Percentiles rank a stretch among this genome's conserved stretches.
phyloP scores from a whole-genome alignment of 495 filamentous ascomycete genomes.

The Cudoniella acicularis region DNA sequence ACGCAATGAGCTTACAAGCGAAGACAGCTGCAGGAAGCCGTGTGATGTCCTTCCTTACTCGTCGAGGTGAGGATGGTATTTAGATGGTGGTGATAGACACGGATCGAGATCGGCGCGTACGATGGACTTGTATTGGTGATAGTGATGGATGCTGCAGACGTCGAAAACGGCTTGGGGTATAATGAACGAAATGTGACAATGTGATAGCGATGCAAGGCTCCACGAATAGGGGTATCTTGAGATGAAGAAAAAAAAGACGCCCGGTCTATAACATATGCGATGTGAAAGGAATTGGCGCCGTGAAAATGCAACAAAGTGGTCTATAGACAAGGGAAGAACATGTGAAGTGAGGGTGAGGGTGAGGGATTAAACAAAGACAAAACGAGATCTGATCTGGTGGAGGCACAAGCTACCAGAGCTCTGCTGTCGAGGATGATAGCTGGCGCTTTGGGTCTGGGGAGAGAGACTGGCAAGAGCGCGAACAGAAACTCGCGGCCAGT shows the following conservation, averaged over 20 bases:
- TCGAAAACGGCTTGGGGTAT: not conserved
- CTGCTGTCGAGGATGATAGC: slow-evolving; percentile 35
- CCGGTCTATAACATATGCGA: slow-evolving; percentile 21
- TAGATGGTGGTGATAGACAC: not conserved
- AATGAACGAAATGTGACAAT: slow-evolving; percentile 1
- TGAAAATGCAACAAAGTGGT: slow-evolving; percentile 18
- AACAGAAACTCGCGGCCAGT: not conserved
- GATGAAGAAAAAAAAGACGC: slow-evolving; percentile 17
- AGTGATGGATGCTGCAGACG: slow-evolving; percentile 20
- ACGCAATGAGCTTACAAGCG: slow-evolving; percentile 1
- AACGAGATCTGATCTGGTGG: slow-evolving; percentile 24
- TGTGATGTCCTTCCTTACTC: slow-evolving; percentile 20
- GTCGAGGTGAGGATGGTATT: not conserved
- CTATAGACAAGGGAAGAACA: slow-evolving; percentile 11
- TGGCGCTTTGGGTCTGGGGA: slow-evolving; percentile 35
- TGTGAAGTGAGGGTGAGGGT: slow-evolving; percentile 4
- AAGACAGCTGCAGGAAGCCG: slow-evolving; percentile 12
- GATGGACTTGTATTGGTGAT: not conserved
- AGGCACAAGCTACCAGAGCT: slow-evolving; percentile 51
- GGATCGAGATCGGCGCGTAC: not conserved
- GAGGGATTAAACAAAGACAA: slow-evolving; percentile 11
- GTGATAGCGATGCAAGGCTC: not conserved
- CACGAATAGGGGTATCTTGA: slow-evolving; percentile 23
- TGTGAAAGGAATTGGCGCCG: slow-evolving; percentile 15
- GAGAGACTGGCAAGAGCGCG: slow-evolving; percentile 36